Conservation (phyloP, 495 filamentous ascomycete genomes). For the Podospora pseudocomata region DNA sequence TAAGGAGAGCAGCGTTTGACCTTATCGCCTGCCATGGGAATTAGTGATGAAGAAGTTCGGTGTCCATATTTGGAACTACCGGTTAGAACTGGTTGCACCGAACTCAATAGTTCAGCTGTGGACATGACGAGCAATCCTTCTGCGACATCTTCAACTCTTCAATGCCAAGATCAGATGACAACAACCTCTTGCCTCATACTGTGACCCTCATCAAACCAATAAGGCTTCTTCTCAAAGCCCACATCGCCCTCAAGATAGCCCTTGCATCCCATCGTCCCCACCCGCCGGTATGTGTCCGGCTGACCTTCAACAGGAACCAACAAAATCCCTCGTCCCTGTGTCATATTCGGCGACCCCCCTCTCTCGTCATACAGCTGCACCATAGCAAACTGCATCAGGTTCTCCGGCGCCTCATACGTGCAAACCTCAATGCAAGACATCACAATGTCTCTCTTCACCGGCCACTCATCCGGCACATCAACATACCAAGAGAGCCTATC, state of each 20-base stretch:
- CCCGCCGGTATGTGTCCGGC: neutral
- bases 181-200: neutral
- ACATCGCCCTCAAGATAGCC: neutral
- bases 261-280: neutral
- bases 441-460: neutral
- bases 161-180: neutral
- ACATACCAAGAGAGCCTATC: neutral
- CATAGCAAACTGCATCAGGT: neutral
- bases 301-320: neutral
- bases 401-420: neutral
- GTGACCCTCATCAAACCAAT: neutral
- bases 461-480: neutral
- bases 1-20: too few relatives aligned
- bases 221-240: neutral
- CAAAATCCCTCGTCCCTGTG: neutral
- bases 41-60: too few relatives aligned
- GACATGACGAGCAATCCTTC: neutral
- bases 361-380: neutral
- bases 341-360: neutral
- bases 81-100: too few relatives aligned
- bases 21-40: too few relatives aligned
- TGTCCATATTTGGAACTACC: too few relatives aligned
- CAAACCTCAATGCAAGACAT: neutral
- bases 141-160: neutral
- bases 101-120: too few relatives aligned